Evolutionary conservation across 768 basidiomycete species (phyloP), one percentile per base, ranked within the genome.

Genomic region (Lactarius hengduanensis): DNA sequence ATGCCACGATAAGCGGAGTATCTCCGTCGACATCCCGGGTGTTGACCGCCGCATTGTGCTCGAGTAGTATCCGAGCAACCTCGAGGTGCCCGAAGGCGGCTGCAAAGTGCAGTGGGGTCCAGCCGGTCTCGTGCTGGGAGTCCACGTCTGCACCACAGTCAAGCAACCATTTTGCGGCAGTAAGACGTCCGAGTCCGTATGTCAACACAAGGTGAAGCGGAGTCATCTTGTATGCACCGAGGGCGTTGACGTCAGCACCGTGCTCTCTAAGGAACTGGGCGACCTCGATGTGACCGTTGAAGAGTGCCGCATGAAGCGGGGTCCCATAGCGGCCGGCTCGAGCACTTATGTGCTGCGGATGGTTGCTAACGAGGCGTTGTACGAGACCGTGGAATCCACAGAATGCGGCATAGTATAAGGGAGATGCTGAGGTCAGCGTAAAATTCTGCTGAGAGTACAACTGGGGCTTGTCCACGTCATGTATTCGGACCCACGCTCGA

Each of bases 141-240:
- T 53, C 26, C 22, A 53, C 50, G 4, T 11, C 4, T 10, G 50
- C 50, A 28, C 15, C 50, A 26, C 2, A 2, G 13, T 11, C 13
- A 1, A 53, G 50, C 26, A 53, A 13, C 50, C 50, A 53, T 2
- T 26, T 53, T 5, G 26, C 50, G 15, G 26, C 2, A 2, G 2
- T 11, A 6, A 8, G 50, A 1, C 15, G 26, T 10, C 26, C n/a
- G n/a, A n/a, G n/a, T n/a, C n/a, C n/a, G n/a, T 26, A 3, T 0
- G 0, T 26, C 1, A 15, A 26, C 4, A 13, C 26, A 15, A 26
- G 0, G 2, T 53, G 50, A 6, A 53, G 22, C 16, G 50, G 50
- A 16, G 50, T 53, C 11, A 0, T 6, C 0, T 26, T 15, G 22
- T 2, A 0, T 11, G 0, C 13, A 16, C 6, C 0, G 11, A 13